These are phyloP conservation scores for Colletotrichum sp. DNA, from an alignment of 2,329 filamentous ascomycete genomes.

Conservation along the genomic window DNA sequence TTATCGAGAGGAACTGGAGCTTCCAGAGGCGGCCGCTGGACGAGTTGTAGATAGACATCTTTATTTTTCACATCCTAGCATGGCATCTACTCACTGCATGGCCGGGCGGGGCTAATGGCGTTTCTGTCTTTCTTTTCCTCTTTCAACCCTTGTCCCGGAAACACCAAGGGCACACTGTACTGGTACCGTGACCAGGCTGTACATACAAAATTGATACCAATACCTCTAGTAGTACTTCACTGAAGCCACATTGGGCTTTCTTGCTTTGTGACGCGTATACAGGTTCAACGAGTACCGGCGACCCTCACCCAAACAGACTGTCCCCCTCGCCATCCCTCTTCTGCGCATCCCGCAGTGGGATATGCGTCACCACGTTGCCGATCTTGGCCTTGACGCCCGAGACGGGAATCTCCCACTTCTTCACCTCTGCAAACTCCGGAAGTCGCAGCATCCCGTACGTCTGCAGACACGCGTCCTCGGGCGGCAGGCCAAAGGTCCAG, in stretches of 20 bases:
- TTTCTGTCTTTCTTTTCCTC: neutral
- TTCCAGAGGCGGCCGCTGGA: constrained; percentile 49
- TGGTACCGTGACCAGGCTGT: neutral
- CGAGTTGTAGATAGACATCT: constrained; percentile 45
- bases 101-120: neutral
- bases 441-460: constrained; percentile 37
- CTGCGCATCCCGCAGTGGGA: constrained; percentile 38
- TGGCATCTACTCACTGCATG: constrained; percentile 4
- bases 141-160: neutral
- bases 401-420: constrained; percentile 56
- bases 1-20: constrained; percentile 52
- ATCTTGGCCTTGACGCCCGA: constrained; percentile 75
- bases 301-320: neutral
- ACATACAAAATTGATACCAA: neutral
- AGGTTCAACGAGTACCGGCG: neutral
- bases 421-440: constrained; percentile 31
- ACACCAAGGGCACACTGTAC: neutral
- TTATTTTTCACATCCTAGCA: neutral
- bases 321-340: neutral
- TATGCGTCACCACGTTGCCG: constrained; percentile 68
- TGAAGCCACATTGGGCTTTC: neutral
- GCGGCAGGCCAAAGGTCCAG: constrained; percentile 72
- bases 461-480: constrained; percentile 41
- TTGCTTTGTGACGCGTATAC: neutral
- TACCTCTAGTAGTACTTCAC: neutral